Conservation (phyloP, 768 basidiomycete species). For the Strobilomyces confusus region DNA sequence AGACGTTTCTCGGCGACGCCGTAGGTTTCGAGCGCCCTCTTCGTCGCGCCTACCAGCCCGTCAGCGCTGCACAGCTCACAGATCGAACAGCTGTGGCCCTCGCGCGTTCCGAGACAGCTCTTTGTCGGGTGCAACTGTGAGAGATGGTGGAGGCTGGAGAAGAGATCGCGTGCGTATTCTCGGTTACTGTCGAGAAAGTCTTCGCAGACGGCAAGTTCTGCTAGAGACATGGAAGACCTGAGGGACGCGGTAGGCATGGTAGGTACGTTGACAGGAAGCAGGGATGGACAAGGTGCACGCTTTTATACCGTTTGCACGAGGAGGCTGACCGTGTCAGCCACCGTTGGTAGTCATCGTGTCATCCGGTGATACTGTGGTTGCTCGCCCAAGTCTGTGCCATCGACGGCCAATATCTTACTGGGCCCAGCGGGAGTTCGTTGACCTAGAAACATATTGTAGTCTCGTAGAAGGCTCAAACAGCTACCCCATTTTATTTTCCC, state of each 20-base stretch:
- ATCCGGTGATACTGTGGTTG: too few species aligned
- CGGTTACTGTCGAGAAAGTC: constrained; percentile 10
- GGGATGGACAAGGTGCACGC: neutral
- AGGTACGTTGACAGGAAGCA: too few species aligned
- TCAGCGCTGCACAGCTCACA: constrained; percentile 9
- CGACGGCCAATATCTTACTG: too few species aligned
- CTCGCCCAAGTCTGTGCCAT: too few species aligned
- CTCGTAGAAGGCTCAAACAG: too few species aligned
- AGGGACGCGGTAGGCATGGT: constrained; percentile 2
- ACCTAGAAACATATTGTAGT: too few species aligned
- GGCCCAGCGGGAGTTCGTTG: too few species aligned
- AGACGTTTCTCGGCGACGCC: constrained; percentile 6
- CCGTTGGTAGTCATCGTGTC: too few species aligned
- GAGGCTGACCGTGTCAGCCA: too few species aligned
- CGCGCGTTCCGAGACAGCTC: neutral
- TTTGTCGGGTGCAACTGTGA: neutral
- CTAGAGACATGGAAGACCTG: constrained; percentile 7
- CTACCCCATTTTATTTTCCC: too few species aligned
- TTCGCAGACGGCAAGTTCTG: constrained; percentile 14
- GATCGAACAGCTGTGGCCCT: constrained; percentile 2
- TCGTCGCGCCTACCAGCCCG: constrained; percentile 7
- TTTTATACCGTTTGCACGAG: constrained; percentile 5
- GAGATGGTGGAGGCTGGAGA: constrained; percentile 6
- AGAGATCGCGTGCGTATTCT: constrained; percentile 9
- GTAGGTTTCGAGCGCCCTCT: constrained; percentile 4